A percentile compares a stretch with the other conserved stretches of the same genome.
Evolutionary conservation across 2,329 filamentous ascomycete genomes (phyloP).

Genomic region (Coleophoma cylindrospora): DNA sequence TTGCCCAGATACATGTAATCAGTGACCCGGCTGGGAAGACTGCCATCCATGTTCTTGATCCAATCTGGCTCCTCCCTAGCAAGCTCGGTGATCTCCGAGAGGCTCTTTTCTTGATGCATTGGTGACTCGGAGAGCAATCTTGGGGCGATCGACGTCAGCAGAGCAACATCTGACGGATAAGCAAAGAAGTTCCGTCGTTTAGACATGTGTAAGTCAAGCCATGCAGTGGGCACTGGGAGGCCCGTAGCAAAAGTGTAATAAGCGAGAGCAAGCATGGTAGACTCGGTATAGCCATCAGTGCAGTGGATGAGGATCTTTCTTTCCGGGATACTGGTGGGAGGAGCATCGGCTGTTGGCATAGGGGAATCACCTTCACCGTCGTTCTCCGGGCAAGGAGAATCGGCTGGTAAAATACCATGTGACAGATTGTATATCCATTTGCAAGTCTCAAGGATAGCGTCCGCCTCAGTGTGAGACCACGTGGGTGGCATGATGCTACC

Average conservation of each 20-base stretch:
- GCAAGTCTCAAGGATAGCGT: conserved; percentile 80
- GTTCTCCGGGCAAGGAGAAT: conserved; percentile 7
- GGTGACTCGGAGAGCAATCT: conserved; percentile 72
- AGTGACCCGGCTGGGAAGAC: conserved; percentile 80
- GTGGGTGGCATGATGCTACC: conserved; percentile 86
- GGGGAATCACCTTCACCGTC: conserved; percentile 50
- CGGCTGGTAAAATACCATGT: conserved; percentile 49
- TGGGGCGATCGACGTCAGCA: conserved; percentile 72
- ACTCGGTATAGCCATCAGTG: conserved; percentile 93
- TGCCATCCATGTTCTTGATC: conserved; percentile 82
- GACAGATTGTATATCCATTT: conserved; percentile 85
- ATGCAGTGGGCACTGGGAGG: conserved; percentile 74
- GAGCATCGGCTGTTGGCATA: conserved; percentile 32
- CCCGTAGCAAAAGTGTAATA: conserved; percentile 93
- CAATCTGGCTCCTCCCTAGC: conserved; percentile 65
- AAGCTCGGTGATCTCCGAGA: conserved; percentile 47
- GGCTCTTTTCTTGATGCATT: conserved; percentile 37
- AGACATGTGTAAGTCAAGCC: conserved; percentile 76
- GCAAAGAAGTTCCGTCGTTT: conserved; percentile 93
- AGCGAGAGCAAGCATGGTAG: conserved; percentile 79
- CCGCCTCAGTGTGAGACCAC: conserved; percentile 77
- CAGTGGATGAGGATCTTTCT: conserved; percentile 85
- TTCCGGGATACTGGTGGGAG: conserved; percentile 21
- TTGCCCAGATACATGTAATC: conserved; percentile 98
- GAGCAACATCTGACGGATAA: conserved; percentile 82